Percentiles rank a stretch among this genome's conserved stretches.
phyloP scores from a whole-genome alignment of 768 basidiomycete species.

The Tylopilus felleus region DNA sequence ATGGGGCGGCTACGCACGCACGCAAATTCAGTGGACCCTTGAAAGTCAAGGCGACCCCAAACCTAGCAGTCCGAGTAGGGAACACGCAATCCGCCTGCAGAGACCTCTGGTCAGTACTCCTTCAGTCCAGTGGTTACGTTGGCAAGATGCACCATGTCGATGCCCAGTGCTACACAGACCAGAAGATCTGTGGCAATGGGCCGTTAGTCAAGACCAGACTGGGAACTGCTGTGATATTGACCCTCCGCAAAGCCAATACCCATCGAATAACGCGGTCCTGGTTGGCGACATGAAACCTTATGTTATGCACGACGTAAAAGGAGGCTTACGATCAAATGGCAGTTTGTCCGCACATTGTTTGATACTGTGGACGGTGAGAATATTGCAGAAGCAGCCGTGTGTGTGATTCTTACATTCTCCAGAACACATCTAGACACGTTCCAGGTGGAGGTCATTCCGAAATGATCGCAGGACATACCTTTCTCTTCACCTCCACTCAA shows the following conservation, averaged over 20 bases:
- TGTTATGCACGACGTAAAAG: background rate
- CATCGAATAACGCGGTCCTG: conserved; percentile 90
- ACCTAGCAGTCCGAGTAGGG: conserved; percentile 87
- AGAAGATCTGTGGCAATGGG: conserved; percentile 57
- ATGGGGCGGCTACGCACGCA: conserved; percentile 24
- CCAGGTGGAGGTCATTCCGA: conserved; percentile 3
- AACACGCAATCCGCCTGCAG: conserved; percentile 87
- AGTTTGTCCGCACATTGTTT: conserved; percentile 77
- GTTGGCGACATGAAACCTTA: conserved; percentile 10
- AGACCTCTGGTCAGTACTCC: background rate
- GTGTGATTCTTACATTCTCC: conserved; percentile 62
- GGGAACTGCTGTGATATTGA: conserved; percentile 25
- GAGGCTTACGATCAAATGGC: conserved; percentile 66
- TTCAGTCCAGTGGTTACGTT: background rate
- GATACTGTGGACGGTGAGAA: conserved; percentile 47
- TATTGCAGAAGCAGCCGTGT: background rate
- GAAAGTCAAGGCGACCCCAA: conserved; percentile 84
- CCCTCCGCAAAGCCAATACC: conserved; percentile 92
- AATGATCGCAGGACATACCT: conserved; percentile 42
- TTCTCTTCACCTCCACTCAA: conserved; percentile 91
- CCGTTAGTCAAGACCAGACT: background rate
- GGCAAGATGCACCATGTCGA: conserved; percentile 70
- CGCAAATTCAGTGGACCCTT: conserved; percentile 81
- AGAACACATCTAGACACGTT: conserved; percentile 63
- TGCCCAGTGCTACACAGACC: conserved; percentile 87